These are phyloP conservation scores for Zasmidium angulare DNA, from an alignment of 2,329 filamentous ascomycete species.

Conservation along the genomic window DNA sequence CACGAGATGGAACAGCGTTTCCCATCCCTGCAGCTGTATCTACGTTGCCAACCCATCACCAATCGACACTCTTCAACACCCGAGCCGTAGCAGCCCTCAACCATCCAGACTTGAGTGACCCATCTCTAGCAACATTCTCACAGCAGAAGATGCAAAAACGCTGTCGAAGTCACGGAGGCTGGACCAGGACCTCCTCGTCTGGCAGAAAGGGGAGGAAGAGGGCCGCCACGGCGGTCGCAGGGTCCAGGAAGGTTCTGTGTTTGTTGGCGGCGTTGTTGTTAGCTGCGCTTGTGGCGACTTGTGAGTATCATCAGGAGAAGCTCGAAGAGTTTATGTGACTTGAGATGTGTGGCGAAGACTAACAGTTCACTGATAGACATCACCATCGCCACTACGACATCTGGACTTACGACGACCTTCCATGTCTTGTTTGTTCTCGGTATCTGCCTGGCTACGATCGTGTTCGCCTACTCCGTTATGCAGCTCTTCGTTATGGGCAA, in stretches of 20 bases:
- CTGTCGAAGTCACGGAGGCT: constrained; percentile 19
- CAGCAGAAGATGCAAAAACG: constrained; percentile 26
- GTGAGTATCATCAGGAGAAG: constrained; percentile 20
- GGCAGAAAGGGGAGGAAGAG: constrained; percentile 12
- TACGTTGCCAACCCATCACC: constrained; percentile 13
- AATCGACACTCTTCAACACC: constrained; percentile 29
- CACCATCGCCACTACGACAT: constrained; percentile 66
- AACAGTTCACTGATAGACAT: constrained; percentile 58
- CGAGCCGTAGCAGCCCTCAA: constrained; percentile 28
- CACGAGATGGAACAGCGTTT: constrained; percentile 10
- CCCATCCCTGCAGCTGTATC: constrained; percentile 23
- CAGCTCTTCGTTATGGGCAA: constrained; percentile 61
- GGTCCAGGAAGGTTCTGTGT: constrained; percentile 21
- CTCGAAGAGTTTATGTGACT: no score
- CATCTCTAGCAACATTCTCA: constrained; percentile 27
- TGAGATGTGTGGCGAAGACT: background rate
- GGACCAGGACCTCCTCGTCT: constrained; percentile 22
- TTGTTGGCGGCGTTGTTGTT: constrained; percentile 29
- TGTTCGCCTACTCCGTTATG: constrained; percentile 78
- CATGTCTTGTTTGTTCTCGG: constrained; percentile 78
- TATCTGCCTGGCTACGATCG: constrained; percentile 69
- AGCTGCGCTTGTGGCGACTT: constrained; percentile 33
- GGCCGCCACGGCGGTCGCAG: constrained; percentile 11
- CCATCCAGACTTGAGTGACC: constrained; percentile 33
- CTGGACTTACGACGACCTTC: constrained; percentile 66